Evolutionary conservation across 1,139 yeast species (phyloP).

Genomic region (Geotrichum fermentans): DNA sequence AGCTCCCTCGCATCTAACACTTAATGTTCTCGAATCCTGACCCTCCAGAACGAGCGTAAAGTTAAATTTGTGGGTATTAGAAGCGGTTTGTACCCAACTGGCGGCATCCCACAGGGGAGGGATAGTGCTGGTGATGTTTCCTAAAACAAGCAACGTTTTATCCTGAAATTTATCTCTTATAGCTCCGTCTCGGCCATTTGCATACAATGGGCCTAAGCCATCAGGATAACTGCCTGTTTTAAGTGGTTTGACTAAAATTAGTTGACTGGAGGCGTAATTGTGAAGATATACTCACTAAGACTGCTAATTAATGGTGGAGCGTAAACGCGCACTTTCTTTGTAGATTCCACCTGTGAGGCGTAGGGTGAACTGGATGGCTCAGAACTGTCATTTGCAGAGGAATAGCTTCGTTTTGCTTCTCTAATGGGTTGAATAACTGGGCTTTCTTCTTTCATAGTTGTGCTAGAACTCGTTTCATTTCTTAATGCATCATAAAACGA

Average conservation of each 20-base stretch:
- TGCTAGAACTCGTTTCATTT: neutral
- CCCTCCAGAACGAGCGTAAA: constrained; percentile 8
- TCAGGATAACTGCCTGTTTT: constrained; percentile 7
- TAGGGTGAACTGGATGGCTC: no score
- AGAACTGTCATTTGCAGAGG: no score
- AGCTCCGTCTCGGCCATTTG: neutral
- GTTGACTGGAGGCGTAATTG: no score
- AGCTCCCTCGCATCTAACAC: neutral
- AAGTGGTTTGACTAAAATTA: neutral
- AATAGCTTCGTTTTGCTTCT: no score
- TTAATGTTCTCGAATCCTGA: constrained; percentile 7
- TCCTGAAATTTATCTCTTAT: neutral
- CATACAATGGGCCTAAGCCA: constrained; percentile 10
- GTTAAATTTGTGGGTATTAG: neutral
- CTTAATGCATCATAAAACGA: constrained; percentile 6
- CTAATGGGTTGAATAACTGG: no score
- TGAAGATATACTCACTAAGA: neutral
- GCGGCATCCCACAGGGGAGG: neutral
- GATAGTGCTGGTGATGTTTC: neutral
- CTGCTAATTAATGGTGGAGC: no score
- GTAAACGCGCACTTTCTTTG: no score
- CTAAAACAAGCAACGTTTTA: constrained; percentile 2
- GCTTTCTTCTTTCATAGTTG: neutral
- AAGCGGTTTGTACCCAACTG: neutral
- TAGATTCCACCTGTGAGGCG: no score